Conservation (phyloP, 495 filamentous ascomycete genomes). For the Penicilliopsis zonata region DNA sequence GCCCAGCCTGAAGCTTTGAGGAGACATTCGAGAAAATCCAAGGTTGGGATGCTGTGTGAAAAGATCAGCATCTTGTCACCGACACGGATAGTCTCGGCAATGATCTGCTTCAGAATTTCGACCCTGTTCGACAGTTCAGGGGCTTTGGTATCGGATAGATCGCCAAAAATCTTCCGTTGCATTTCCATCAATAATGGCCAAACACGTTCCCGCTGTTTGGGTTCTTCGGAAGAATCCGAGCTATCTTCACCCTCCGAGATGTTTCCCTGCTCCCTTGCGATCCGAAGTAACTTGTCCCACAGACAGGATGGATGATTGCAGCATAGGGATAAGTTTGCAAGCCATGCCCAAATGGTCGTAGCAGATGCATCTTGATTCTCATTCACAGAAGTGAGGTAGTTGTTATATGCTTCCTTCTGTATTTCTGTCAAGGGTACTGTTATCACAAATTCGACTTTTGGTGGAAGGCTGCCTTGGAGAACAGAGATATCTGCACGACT, state of each 20-base stretch:
- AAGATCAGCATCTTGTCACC: conserved; percentile 70
- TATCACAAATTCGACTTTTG: conserved; percentile 74
- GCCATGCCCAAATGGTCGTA: conserved; percentile 35
- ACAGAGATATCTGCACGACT: conserved; percentile 59
- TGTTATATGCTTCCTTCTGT: conserved; percentile 51
- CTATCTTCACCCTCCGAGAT: conserved; percentile 13
- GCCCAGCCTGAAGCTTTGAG: conserved; percentile 29
- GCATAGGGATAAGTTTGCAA: conserved; percentile 46
- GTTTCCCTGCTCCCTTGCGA: too few species aligned
- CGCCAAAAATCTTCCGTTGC: conserved; percentile 17
- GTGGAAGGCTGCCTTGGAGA: conserved; percentile 49
- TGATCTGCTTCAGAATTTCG: conserved; percentile 49
- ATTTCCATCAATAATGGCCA: conserved; percentile 17
- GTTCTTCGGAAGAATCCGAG: conserved; percentile 12
- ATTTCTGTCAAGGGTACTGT: conserved; percentile 54
- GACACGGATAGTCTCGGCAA: conserved; percentile 43
- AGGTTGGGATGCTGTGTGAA: conserved; percentile 55
- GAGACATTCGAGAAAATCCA: conserved; percentile 53
- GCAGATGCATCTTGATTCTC: conserved; percentile 9
- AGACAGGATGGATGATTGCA: conserved; percentile 69
- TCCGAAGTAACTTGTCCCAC: conserved; percentile 34
- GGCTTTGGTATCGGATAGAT: conserved; percentile 17
- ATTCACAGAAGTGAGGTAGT: conserved; percentile 36
- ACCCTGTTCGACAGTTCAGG: conserved; percentile 51
- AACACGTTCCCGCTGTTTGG: conserved; percentile 15